A percentile compares a stretch with the other conserved stretches of the same genome.
Evolutionary conservation across 495 filamentous ascomycete genomes (phyloP).

Genomic region (Aspergillus carlsbadensis): DNA sequence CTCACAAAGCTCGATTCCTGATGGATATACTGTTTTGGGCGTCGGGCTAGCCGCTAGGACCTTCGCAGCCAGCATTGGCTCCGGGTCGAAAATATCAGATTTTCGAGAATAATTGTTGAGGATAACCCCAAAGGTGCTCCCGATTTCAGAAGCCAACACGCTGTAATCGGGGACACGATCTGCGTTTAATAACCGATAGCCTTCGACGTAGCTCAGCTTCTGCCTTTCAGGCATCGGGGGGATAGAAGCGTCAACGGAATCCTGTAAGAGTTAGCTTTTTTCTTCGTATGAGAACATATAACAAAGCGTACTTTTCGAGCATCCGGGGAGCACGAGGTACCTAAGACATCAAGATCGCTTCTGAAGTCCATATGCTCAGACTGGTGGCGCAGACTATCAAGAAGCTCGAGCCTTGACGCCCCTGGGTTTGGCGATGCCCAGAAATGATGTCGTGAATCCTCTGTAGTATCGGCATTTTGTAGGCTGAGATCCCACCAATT

Average conservation of each 20-base stretch:
- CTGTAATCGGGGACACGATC: constrained; percentile 40
- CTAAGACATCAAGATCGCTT: constrained; percentile 41
- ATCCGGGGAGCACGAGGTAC: constrained; percentile 29
- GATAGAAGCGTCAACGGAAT: constrained; percentile 58
- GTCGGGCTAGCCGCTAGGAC: constrained; percentile 24
- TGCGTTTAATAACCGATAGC: constrained; percentile 59
- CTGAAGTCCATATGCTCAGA: constrained; percentile 33
- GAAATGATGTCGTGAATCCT: constrained; percentile 1
- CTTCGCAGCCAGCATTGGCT: constrained; percentile 25
- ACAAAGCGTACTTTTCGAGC: constrained; percentile 26
- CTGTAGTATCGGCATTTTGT: constrained; percentile 34
- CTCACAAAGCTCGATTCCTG: constrained; percentile 23
- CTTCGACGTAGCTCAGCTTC: constrained; percentile 63
- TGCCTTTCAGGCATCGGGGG: constrained; percentile 59
- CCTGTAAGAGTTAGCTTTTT: constrained; percentile 35
- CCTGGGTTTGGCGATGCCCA: neutral
- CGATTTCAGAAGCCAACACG: constrained; percentile 31
- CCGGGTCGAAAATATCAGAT: constrained; percentile 21
- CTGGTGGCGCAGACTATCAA: constrained; percentile 29
- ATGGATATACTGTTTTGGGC: constrained; percentile 15
- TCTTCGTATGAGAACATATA: neutral
- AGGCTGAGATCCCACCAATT: constrained; percentile 41
- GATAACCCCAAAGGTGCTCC: constrained; percentile 36
- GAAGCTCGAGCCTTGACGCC: constrained; percentile 24
- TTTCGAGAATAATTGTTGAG: constrained; percentile 34